These are phyloP conservation scores for Nicotiana paniculata DNA, from an alignment of 257 asterid genomes.

Conservation along the genomic window DNA sequence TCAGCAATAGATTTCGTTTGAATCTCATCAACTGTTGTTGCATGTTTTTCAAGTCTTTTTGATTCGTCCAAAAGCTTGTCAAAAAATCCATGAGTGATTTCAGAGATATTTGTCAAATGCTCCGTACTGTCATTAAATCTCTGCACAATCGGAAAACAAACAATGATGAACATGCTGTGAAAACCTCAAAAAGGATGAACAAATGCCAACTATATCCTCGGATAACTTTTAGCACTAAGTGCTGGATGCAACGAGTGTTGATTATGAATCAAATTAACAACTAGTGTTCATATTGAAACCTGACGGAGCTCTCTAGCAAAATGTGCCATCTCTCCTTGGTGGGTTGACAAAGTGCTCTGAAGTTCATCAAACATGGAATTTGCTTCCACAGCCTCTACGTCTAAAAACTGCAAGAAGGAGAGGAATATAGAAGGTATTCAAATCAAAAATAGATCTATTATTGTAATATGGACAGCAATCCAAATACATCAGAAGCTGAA, in stretches of 20 bases:
- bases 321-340: slow-evolving; percentile 61
- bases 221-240: background rate
- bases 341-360: slow-evolving; percentile 47
- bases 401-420: slow-evolving; percentile 43
- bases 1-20: slow-evolving; percentile 52
- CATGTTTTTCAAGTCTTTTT: slow-evolving; percentile 48
- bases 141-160: slow-evolving; percentile 10
- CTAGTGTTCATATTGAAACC: slow-evolving; percentile 31
- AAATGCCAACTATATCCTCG: background rate
- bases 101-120: slow-evolving; percentile 49
- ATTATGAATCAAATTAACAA: background rate
- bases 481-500: background rate
- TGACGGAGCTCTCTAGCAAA: slow-evolving; percentile 78
- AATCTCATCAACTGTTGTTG: slow-evolving; percentile 38
- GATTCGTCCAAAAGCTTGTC: slow-evolving; percentile 56
- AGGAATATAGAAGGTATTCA: background rate
- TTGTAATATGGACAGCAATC: background rate
- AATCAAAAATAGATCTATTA: background rate
- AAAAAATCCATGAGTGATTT: slow-evolving; percentile 38
- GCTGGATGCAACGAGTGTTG: background rate
- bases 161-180: background rate
- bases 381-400: slow-evolving; percentile 48
- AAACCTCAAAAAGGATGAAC: background rate
- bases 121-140: slow-evolving; percentile 44
- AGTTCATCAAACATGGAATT: slow-evolving; percentile 55